Conservation (phyloP, 2,329 filamentous ascomycete genomes). For the Thelonectria blattea region DNA sequence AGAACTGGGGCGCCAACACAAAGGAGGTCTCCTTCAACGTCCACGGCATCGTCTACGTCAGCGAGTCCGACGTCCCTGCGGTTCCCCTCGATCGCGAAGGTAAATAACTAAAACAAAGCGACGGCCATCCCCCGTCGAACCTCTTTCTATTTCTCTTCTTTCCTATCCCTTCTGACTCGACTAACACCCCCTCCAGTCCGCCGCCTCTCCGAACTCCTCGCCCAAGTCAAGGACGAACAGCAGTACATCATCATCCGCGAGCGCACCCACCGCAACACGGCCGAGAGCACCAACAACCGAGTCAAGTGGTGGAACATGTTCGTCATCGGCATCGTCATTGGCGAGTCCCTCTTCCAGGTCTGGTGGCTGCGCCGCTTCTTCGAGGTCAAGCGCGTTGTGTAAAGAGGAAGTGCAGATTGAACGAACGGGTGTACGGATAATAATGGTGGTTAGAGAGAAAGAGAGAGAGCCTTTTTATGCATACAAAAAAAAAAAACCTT, state of each 20-base stretch:
- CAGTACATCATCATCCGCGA: slow-evolving; percentile 95
- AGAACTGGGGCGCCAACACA: slow-evolving; percentile 93
- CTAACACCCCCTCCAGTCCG: slow-evolving; percentile 63
- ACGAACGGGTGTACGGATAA: too few species aligned
- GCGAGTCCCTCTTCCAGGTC: slow-evolving; percentile 96
- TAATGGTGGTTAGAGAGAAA: too few species aligned
- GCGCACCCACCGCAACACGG: slow-evolving; percentile 95
- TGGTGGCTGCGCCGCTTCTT: slow-evolving; percentile 99
- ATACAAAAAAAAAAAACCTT: background rate
- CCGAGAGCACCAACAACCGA: slow-evolving; percentile 94
- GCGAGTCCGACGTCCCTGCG: slow-evolving; percentile 80
- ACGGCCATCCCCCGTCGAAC: too few species aligned
- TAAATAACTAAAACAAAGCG: slow-evolving; percentile 48
- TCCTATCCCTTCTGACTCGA: slow-evolving; percentile 6
- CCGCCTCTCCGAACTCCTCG: slow-evolving; percentile 81
- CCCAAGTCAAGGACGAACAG: slow-evolving; percentile 97
- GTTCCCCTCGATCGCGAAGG: slow-evolving; percentile 93
- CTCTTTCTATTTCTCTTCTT: too few species aligned
- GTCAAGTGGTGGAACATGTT: slow-evolving; percentile 99
- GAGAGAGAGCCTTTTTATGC: background rate
- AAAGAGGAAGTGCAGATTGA: slow-evolving; percentile 31
- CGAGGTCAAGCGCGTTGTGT: slow-evolving; percentile 77
- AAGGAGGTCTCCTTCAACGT: slow-evolving; percentile 99
- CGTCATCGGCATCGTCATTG: slow-evolving; percentile 85
- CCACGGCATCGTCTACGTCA: slow-evolving; percentile 96